Evolutionary conservation across 2,329 filamentous ascomycete species (phyloP), one percentile per base, ranked within the genome.

Genomic region (Xylaria sp.): DNA sequence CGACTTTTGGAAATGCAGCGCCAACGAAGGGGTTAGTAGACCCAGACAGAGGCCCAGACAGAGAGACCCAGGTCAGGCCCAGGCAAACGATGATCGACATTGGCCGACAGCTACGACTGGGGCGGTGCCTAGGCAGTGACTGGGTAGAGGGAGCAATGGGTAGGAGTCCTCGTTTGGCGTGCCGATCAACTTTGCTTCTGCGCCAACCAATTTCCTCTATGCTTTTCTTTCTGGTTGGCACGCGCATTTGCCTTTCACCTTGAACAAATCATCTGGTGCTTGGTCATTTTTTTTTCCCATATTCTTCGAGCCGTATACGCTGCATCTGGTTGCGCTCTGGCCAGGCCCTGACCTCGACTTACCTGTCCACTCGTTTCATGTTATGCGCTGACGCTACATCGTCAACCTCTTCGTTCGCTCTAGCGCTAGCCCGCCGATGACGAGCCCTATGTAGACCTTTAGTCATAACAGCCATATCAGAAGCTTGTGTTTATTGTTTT

Each of bases 321-420:
- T 51, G 11, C 40, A 31, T 41, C 19, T 47, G 15, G 25, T 23
- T 43, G 25, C 27, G 7, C 21, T 29, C 21, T 48, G 27, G n/a
- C 27, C 44, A n/a, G 17, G 29, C n/a, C 48, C 49, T 23, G 21
- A 35, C 19, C 13, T 51, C 27, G 31, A 60, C 60, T 63, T 48
- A 31, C 23, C 25, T 47, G 25, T 56, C 44, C 52, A 52, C 31
- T 58, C 47, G 61, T 63, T 63, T 63, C 61, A 61, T 35, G 15
- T 63, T 62, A 62, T 54, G 60, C 60, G 60, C 60, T 54, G 54
- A 57, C 40, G 37, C 44, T 25, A 55, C 61, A 68, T 69, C 67
- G 64, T 70, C 64, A 60, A 69, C 66, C 55, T 67, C 59, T 54
- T 61, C 65, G 66, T 64, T 66, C 58, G 56, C 35, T 41, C 63